Evolutionary conservation across 768 basidiomycete genomes (phyloP).

Genomic region (Termitomyces sp.): DNA sequence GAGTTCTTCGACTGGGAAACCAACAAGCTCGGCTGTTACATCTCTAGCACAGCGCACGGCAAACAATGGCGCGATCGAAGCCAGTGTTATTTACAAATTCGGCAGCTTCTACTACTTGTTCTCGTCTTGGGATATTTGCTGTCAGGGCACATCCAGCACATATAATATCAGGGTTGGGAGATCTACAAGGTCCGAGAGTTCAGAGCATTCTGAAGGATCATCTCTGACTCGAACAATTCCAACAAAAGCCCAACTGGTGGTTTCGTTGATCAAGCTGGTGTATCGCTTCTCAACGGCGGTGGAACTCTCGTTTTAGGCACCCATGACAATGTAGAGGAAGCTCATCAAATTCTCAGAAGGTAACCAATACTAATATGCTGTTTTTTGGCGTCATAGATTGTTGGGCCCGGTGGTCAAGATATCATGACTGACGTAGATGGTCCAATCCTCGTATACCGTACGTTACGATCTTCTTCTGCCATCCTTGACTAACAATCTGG

Average conservation of each 20-base stretch:
- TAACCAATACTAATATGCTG: not conserved
- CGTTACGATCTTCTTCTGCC: constrained; percentile 15
- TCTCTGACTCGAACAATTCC: not conserved
- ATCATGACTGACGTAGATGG: constrained; percentile 40
- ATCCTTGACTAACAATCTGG: not conserved
- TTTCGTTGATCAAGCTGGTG: constrained; percentile 43
- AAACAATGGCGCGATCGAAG: constrained; percentile 43
- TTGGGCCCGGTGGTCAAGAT: constrained; percentile 55
- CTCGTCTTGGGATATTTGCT: constrained; percentile 51
- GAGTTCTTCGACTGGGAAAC: constrained; percentile 37
- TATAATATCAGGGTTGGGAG: constrained; percentile 60
- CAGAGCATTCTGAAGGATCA: not conserved
- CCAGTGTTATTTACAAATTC: constrained; percentile 38
- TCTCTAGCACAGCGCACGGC: constrained; percentile 42
- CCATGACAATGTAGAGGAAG: constrained; percentile 33
- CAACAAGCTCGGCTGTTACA: constrained; percentile 31
- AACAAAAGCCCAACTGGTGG: constrained; percentile 33
- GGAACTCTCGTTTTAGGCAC: constrained; percentile 45
- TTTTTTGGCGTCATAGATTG: constrained; percentile 25
- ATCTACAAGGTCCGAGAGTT: constrained; percentile 28
- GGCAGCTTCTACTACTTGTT: constrained; percentile 51
- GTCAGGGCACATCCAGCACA: constrained; percentile 44
- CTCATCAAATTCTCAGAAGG: not conserved
- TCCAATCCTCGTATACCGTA: constrained; percentile 46
- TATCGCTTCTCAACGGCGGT: constrained; percentile 40